Conservation (phyloP, 202 grass and related monocot genomes). For the Zizania palustris region DNA sequence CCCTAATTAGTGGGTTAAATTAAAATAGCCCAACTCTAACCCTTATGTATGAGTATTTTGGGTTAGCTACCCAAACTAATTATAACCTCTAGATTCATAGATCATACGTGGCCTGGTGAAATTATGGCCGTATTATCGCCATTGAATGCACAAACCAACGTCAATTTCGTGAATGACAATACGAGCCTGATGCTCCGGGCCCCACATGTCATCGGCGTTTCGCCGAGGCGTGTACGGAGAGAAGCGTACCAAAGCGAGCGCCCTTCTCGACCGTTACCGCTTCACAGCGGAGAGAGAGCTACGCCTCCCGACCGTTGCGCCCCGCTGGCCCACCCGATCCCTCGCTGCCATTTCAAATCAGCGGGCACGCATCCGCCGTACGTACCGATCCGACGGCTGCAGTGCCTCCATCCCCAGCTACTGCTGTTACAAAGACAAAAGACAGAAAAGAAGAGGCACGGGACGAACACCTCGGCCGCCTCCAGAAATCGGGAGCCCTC, state of each 20-base stretch:
- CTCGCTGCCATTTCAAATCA: constrained; percentile 49
- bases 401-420: not conserved
- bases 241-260: not conserved
- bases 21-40: no score
- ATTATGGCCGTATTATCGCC: not conserved
- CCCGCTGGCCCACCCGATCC: constrained; percentile 34
- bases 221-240: not conserved
- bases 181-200: not conserved
- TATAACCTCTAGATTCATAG: no score
- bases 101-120: no score
- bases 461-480: not conserved
- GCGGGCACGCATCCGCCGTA: constrained; percentile 40
- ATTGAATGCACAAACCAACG: not conserved
- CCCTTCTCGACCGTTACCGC: constrained; percentile 52
- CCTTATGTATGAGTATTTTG: no score
- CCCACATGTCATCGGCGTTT: not conserved
- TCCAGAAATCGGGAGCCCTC: constrained; percentile 38
- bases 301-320: constrained; percentile 58
- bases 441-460: not conserved
- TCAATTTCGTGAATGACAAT: not conserved
- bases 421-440: constrained; percentile 23
- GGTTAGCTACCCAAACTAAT: no score
- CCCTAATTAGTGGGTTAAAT: no score
- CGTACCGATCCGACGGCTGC: constrained; percentile 44
- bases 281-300: not conserved